Base-by-base conservation (phyloP, 495 filamentous ascomycete genomes). In the Penicillium antarcticum region DNA sequence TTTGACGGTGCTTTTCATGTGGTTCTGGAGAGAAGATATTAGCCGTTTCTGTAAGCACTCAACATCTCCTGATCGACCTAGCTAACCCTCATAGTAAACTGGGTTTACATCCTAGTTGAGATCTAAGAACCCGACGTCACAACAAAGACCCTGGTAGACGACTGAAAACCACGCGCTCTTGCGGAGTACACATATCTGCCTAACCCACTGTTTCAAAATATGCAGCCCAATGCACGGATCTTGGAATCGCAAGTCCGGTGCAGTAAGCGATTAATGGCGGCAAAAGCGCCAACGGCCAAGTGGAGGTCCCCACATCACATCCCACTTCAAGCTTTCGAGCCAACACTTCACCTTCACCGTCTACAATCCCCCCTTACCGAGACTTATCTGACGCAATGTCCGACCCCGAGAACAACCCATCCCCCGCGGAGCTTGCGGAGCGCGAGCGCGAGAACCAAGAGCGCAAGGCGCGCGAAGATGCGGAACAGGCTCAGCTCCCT, bases 401-500 rank as follows among this genome's bases (percentile, higher is more conserved):
- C 43, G 57, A 55, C 45, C 51, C 52, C 13, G 69, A 73, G 39
- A 73, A 58, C 8, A 43, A 58, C 56, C 83, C 83, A 38, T 77
- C 68, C 17, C 78, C 80, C 42, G 68, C 76, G 33, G 81, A 81
- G 41, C 69, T 82, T 58, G 69, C 68, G 41, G 59, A 68, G 45
- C 75, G 74, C 53, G 78, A 80, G 26, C 57, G 43, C 41, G 67
- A 75, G 51, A 86, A 91, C 63, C 83, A 83, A 32, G 86, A 85
- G 24, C 82, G 85, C 63, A 84, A 84, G 63, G 85, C 82, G 48
- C 85, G 86, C 65, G 91, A 98, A 69, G 79, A 79, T 26, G 87
- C 84, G 31, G 94, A 97, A 69, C 94, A 98, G 75, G 89, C 87
- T 17, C 79, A 85, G 36, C 85, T 98, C 9, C 94, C 94, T 4